These are phyloP conservation scores for Fusarium caatingaense DNA, from an alignment of 2,329 filamentous ascomycete genomes.

Conservation along the genomic window DNA sequence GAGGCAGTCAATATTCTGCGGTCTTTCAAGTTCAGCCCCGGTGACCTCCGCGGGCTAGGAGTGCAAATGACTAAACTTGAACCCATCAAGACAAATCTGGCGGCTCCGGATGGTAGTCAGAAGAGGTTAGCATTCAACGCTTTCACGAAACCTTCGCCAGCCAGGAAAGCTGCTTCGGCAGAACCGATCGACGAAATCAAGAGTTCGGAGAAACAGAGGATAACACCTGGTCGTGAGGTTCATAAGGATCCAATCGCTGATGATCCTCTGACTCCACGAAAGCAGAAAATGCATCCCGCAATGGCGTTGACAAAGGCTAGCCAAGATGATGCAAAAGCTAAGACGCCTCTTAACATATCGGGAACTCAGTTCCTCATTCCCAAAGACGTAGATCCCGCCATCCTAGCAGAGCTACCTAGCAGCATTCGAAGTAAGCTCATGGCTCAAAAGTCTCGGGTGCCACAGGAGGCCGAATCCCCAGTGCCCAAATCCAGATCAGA, in stretches of 20 bases:
- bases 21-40: conserved; percentile 85
- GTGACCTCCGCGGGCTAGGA: conserved; percentile 91
- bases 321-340: conserved; percentile 65
- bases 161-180: conserved; percentile 54
- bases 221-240: conserved; percentile 46
- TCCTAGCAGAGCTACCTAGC: conserved; percentile 83
- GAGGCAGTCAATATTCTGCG: conserved; percentile 88
- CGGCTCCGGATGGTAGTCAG: conserved; percentile 79
- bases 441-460: conserved; percentile 60
- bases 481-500: conserved; percentile 51
- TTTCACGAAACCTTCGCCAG: conserved; percentile 54
- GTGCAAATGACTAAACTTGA: conserved; percentile 95
- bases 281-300: conserved; percentile 65
- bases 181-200: conserved; percentile 65
- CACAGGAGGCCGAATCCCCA: conserved; percentile 45
- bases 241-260: conserved; percentile 66
- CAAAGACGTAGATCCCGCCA: conserved; percentile 80
- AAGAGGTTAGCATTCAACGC: conserved; percentile 78
- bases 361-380: conserved; percentile 96
- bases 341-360: conserved; percentile 77
- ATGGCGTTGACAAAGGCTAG: conserved; percentile 63
- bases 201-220: conserved; percentile 51
- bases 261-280: conserved; percentile 64
- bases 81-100: conserved; percentile 70
- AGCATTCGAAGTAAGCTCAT: conserved; percentile 84